Conservation (phyloP, 495 filamentous ascomycete species). For the Hypoxylon trugodes region DNA sequence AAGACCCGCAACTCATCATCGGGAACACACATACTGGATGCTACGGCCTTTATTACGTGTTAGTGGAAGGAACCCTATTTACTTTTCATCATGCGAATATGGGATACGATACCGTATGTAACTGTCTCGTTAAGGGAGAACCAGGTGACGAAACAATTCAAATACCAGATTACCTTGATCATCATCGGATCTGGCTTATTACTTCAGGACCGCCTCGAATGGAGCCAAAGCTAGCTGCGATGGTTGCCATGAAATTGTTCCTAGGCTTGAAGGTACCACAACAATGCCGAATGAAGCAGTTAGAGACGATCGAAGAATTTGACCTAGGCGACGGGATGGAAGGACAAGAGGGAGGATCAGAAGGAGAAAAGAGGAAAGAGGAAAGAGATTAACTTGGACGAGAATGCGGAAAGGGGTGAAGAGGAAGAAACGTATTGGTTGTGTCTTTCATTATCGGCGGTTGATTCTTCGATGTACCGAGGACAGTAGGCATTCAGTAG, state of each 20-base stretch:
- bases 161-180: conserved; percentile 6
- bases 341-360: background rate
- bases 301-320: background rate
- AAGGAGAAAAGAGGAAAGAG: too few species aligned
- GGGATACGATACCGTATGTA: conserved; percentile 2
- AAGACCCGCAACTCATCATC: conserved; percentile 20
- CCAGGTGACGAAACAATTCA: background rate
- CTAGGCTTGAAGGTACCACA: conserved; percentile 20
- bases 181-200: conserved; percentile 7
- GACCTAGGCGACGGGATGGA: background rate
- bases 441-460: too few species aligned
- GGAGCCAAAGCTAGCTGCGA: conserved; percentile 27
- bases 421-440: too few species aligned
- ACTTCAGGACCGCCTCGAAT: background rate
- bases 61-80: background rate
- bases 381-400: too few species aligned
- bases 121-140: conserved; percentile 3
- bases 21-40: conserved; percentile 4
- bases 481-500: too few species aligned
- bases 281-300: background rate
- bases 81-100: conserved; percentile 22
- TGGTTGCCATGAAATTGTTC: conserved; percentile 33
- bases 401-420: too few species aligned
- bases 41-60: conserved; percentile 9
- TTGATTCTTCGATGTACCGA: too few species aligned